These are phyloP conservation scores for Xylaria digitata DNA, from an alignment of 2,329 filamentous ascomycete species.

Conservation along the genomic window DNA sequence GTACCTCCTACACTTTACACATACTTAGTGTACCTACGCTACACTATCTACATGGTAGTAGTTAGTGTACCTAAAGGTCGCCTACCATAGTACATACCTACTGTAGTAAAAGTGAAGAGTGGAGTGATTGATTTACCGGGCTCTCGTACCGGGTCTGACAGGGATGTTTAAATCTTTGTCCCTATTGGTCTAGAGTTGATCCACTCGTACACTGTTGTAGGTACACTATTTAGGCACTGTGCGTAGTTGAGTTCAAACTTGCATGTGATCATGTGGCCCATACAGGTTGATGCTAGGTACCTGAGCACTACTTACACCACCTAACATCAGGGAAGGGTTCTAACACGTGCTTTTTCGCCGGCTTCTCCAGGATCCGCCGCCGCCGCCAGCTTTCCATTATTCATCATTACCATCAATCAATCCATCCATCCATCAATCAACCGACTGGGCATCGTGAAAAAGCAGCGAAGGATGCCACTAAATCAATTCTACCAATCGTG, in stretches of 20 bases:
- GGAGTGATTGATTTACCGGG: not conserved
- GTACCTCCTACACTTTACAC: too few relatives aligned
- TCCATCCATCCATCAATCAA: slow-evolving; percentile 3
- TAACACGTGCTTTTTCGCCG: slow-evolving; percentile 46
- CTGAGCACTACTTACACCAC: not conserved
- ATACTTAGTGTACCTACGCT: too few relatives aligned
- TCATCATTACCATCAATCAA: slow-evolving; percentile 1
- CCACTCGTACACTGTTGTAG: not conserved
- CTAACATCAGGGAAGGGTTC: slow-evolving; percentile 24
- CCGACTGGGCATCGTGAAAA: not conserved
- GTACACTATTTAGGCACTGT: not conserved
- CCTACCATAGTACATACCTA: not conserved
- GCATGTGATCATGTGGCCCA: slow-evolving; percentile 46
- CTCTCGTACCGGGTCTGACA: not conserved
- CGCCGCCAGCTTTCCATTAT: not conserved
- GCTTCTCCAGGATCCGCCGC: not conserved
- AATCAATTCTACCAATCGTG: slow-evolving; percentile 11
- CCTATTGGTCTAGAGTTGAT: slow-evolving; percentile 10
- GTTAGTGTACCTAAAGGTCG: too few relatives aligned
- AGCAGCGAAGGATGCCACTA: not conserved
- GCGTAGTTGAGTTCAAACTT: slow-evolving; percentile 35
- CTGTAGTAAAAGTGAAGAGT: not conserved
- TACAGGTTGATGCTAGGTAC: not conserved
- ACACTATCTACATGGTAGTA: too few relatives aligned
- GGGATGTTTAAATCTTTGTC: not conserved